Evolutionary conservation across 345 rosid genomes (phyloP).

Genomic region (Streptanthus diversifolius): DNA sequence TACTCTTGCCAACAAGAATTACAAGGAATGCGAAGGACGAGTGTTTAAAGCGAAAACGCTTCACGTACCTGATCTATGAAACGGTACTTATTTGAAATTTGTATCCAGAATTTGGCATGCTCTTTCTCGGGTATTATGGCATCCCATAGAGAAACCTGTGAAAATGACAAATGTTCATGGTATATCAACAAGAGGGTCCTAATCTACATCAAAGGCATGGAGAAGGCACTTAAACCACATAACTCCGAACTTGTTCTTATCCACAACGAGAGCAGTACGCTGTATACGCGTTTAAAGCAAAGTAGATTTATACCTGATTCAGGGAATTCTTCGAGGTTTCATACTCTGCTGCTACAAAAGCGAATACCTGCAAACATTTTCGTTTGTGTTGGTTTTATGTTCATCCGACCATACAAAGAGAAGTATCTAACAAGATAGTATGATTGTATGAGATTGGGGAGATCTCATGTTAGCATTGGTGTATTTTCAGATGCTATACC

Average conservation of each 20-base stretch:
- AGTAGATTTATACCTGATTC: conserved; percentile 61
- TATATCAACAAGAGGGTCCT: background rate
- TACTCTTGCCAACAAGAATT: background rate
- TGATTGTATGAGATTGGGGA: background rate
- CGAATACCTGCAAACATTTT: conserved; percentile 56
- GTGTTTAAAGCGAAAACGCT: background rate
- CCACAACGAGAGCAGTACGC: background rate
- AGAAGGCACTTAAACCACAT: background rate
- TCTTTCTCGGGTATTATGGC: conserved; percentile 78
- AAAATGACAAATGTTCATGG: background rate
- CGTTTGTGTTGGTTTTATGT: background rate
- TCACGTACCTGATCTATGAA: conserved; percentile 76
- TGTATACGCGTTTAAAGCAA: background rate
- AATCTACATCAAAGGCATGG: background rate
- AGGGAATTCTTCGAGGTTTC: conserved; percentile 68
- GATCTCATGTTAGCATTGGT: background rate
- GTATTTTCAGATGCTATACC: conserved; percentile 39
- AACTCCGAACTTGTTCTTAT: background rate
- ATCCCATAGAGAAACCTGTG: conserved; percentile 91
- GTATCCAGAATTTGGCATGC: conserved; percentile 77
- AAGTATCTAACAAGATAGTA: background rate
- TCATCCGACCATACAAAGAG: background rate
- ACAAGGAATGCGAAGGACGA: background rate
- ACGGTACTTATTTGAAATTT: conserved; percentile 81
- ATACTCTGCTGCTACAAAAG: conserved; percentile 88